A percentile compares a stretch with the other conserved stretches of the same genome.
Evolutionary conservation across 1,284 basidiomycete species (phyloP).

Genomic region (Bondarzewia mesenterica): DNA sequence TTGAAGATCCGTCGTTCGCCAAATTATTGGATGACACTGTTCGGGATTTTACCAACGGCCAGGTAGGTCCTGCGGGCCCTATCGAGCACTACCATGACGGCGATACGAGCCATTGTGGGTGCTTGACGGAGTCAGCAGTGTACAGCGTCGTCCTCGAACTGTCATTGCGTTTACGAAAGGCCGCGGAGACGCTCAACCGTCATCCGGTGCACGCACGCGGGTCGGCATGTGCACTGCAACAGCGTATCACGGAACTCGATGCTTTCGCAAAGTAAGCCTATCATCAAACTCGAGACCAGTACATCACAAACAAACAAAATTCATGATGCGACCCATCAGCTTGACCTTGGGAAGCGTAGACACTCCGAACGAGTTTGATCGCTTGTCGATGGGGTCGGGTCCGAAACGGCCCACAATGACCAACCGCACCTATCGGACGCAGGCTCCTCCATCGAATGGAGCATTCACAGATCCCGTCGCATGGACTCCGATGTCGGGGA

Average conservation of each 20-base stretch:
- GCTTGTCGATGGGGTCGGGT: background rate
- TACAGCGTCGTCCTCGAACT: constrained; percentile 55
- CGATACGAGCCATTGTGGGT: constrained; percentile 41
- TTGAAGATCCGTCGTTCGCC: constrained; percentile 6
- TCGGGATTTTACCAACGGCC: constrained; percentile 4
- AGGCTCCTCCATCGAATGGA: background rate
- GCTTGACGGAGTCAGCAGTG: constrained; percentile 41
- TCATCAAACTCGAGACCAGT: background rate
- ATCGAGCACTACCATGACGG: constrained; percentile 7
- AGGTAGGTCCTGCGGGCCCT: background rate
- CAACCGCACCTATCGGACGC: background rate
- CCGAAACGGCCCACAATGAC: background rate
- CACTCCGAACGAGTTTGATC: constrained; percentile 12
- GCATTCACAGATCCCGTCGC: background rate
- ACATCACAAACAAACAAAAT: too few relatives aligned
- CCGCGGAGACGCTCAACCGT: constrained; percentile 44
- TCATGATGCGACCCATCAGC: background rate
- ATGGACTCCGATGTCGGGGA: background rate
- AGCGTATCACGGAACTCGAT: constrained; percentile 49
- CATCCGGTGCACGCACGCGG: constrained; percentile 40
- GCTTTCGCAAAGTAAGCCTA: constrained; percentile 43
- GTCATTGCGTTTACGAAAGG: constrained; percentile 50
- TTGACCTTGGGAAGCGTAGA: constrained; percentile 28
- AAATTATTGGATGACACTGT: constrained; percentile 12
- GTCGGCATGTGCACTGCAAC: constrained; percentile 39